Conservation (phyloP, 805 yeast genomes). For the Cyberlindnera veronae region DNA sequence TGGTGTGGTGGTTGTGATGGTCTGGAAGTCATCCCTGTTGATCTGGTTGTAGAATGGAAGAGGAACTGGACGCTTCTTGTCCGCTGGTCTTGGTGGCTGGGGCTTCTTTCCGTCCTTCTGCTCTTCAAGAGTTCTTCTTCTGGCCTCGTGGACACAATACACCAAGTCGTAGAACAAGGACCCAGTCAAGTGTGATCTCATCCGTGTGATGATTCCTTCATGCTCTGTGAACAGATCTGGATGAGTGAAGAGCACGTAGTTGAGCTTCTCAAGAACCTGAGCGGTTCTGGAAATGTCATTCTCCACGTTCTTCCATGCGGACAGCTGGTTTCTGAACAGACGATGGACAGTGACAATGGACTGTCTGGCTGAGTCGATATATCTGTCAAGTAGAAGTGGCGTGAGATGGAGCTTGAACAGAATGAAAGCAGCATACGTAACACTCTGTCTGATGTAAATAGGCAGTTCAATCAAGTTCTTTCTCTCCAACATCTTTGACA, state of each 20-base stretch:
- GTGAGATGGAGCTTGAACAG: constrained; percentile 80
- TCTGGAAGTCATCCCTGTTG: constrained; percentile 81
- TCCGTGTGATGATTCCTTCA: constrained; percentile 75
- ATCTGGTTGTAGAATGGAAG: constrained; percentile 89
- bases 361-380: constrained; percentile 85
- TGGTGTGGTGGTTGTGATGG: constrained; percentile 83
- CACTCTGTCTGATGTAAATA: constrained; percentile 81
- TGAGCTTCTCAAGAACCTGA: constrained; percentile 82
- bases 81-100: constrained; percentile 17
- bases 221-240: constrained; percentile 76
- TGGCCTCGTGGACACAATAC: constrained; percentile 93
- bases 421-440: constrained; percentile 72
- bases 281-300: constrained; percentile 92
- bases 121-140: constrained; percentile 57
- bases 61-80: constrained; percentile 41
- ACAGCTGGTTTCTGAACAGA: constrained; percentile 77
- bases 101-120: constrained; percentile 32
- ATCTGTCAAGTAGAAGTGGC: constrained; percentile 60
- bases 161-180: constrained; percentile 88
- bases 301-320: constrained; percentile 84
- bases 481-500: constrained; percentile 65
- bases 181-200: constrained; percentile 91
- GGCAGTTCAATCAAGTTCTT: constrained; percentile 80
- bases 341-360: constrained; percentile 92
- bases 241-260: constrained; percentile 80